Evolutionary conservation across 345 rosid genomes (phyloP).

Genomic region (Citropsis articulata): DNA sequence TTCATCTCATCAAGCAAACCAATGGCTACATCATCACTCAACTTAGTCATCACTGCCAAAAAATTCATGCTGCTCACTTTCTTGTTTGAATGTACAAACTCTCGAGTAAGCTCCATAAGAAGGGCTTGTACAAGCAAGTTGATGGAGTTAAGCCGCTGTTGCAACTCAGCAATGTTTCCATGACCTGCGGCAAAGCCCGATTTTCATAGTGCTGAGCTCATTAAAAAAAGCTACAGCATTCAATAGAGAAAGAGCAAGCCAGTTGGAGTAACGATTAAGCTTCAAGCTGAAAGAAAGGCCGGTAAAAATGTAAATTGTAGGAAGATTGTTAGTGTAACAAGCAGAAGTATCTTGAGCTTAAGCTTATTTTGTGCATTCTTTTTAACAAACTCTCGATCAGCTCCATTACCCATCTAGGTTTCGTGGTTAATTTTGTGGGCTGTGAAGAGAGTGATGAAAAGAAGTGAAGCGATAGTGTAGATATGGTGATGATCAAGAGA

Average conservation of each 20-base stretch:
- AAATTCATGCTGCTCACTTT: neutral
- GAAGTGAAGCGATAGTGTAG: no score
- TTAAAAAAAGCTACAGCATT: constrained; percentile 9
- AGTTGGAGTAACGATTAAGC: neutral
- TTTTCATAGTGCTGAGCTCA: constrained; percentile 31
- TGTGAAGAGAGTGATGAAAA: no score
- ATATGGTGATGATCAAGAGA: neutral
- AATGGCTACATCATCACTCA: neutral
- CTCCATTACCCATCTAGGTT: constrained; percentile 21
- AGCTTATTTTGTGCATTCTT: constrained; percentile 19
- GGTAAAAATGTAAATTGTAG: constrained; percentile 35
- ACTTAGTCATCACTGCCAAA: neutral
- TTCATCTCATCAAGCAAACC: constrained; percentile 26
- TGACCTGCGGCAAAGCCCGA: constrained; percentile 30
- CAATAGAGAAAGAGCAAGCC: neutral
- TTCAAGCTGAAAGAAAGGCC: constrained; percentile 16
- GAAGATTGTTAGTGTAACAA: constrained; percentile 38
- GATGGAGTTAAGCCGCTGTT: constrained; percentile 38
- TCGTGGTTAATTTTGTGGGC: no score
- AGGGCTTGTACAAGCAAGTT: no score
- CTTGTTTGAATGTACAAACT: neutral
- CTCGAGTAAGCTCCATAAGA: constrained; percentile 23
- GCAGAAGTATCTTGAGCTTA: constrained; percentile 35
- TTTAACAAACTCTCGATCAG: constrained; percentile 12
- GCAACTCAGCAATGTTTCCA: constrained; percentile 25